Evolutionary conservation across 225 moss, liverwort and hornwort species (phyloP).

Genomic region (Physcomitrium patens): DNA sequence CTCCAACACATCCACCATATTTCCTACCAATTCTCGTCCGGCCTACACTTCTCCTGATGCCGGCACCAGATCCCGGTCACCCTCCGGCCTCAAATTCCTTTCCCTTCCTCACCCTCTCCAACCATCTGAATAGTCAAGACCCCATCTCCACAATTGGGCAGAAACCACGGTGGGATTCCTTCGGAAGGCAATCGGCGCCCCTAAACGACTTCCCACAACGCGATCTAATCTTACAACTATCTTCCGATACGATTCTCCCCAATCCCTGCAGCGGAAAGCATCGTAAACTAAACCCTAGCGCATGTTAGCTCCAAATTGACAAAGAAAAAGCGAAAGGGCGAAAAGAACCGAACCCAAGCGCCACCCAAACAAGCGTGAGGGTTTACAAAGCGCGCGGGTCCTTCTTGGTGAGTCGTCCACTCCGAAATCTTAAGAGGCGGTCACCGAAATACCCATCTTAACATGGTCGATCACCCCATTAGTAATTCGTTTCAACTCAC

Average conservation of each 20-base stretch:
- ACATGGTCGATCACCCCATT: no score
- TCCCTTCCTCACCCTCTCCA: not conserved
- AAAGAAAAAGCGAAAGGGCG: no score
- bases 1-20: constrained; percentile 79
- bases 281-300: no score
- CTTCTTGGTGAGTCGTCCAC: not conserved
- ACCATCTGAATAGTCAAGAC: not conserved
- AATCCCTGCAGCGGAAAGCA: no score
- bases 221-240: no score
- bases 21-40: constrained; percentile 5
- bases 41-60: not conserved
- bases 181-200: not conserved
- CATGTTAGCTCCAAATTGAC: no score
- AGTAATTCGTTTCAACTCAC: no score
- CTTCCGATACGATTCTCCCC: no score
- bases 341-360: no score
- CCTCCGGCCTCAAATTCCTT: not conserved
- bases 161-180: not conserved
- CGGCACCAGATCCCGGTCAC: not conserved
- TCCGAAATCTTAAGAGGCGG: constrained; percentile 16
- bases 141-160: constrained; percentile 11
- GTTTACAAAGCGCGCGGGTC: not conserved
- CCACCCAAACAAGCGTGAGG: no score
- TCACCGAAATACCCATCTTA: not conserved
- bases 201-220: not conserved